Conservation (phyloP, 1,139 yeast genomes). For the Blastobotrys ciferrii region DNA sequence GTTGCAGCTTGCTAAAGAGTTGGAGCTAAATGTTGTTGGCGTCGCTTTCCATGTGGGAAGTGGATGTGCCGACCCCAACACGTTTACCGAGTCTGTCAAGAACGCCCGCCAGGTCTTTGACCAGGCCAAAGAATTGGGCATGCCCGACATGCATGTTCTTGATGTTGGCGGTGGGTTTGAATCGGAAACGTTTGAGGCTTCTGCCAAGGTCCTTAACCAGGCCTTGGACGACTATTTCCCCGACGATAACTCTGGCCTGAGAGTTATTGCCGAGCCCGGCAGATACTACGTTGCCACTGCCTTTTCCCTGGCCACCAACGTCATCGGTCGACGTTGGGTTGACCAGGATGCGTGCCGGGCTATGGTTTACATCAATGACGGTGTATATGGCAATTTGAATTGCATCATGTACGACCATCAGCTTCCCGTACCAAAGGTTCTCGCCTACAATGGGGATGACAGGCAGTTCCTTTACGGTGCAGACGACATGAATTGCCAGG, state of each 20-base stretch:
- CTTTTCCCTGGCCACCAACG: conserved; percentile 78
- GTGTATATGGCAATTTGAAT: conserved; percentile 93
- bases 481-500: conserved; percentile 21
- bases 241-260: conserved; percentile 39
- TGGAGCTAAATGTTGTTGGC: conserved; percentile 68
- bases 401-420: conserved; percentile 94
- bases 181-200: conserved; percentile 57
- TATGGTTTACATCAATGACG: conserved; percentile 84
- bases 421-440: conserved; percentile 64
- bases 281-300: conserved; percentile 84
- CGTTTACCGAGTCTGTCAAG: conserved; percentile 67
- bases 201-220: conserved; percentile 57
- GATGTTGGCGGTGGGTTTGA: conserved; percentile 97
- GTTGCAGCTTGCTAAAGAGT: conserved; percentile 58
- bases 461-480: conserved; percentile 18
- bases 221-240: conserved; percentile 64
- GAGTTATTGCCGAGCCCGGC: conserved; percentile 91
- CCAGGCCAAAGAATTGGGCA: conserved; percentile 48
- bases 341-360: conserved; percentile 32
- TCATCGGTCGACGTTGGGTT: conserved; percentile 71
- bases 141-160: conserved; percentile 48
- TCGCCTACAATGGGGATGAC: conserved; percentile 45
- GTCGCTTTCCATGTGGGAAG: conserved; percentile 97
- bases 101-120: conserved; percentile 76
- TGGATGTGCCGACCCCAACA: conserved; percentile 75